Base-by-base conservation (phyloP, 179 eudicot species). In the Camellia oleifera region DNA sequence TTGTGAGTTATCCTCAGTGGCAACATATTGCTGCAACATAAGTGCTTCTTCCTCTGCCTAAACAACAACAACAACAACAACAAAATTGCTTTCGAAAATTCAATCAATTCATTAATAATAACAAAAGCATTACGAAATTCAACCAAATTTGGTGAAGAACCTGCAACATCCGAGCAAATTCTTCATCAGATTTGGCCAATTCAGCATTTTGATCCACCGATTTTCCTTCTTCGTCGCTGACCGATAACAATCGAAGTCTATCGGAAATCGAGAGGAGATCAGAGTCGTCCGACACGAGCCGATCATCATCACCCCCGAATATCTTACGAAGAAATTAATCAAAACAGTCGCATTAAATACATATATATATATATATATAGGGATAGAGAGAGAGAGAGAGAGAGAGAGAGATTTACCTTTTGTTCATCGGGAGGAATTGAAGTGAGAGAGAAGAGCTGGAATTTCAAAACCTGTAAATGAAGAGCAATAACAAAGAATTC, bases 41-140 rank as follows among this genome's bases (percentile, higher is more conserved):
- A 94, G 88, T 53, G 96, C 97, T 78, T 96, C 99, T 86, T 94
- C 99, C 83, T 94, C 96, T 46, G 93, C 96, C 99, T 95, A 81
- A 46, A 83, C 40, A 32, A 32, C 40, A 32, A 32, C 40, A 68
- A 46, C 65, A 82, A 53, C 18, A 68, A 46, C 65, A 82, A 53
- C 18, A 56, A 48, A 20, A 74, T 45, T 32, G 20, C 12, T 60
- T 74, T 53, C 23, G n/a, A 52, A 75, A 57, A 68, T 32, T 17
- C 26, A 46, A 44, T 78, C 20, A 57, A 1, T 44, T 11, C 45
- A 61, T 8, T 45, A 70, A 62, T 18, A 20, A 7, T 12, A 52
- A 53, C 45, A 32, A 54, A 71, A 48, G 4, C 15, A 26, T 13
- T 3, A 5, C 5, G 70, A 45, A 63, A 63, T 23, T 50, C 56